Percentiles rank a stretch among this genome's conserved stretches.
Conservation (phyloP, 108 stramenopile species). For the Conticribra weissflogii region DNA sequence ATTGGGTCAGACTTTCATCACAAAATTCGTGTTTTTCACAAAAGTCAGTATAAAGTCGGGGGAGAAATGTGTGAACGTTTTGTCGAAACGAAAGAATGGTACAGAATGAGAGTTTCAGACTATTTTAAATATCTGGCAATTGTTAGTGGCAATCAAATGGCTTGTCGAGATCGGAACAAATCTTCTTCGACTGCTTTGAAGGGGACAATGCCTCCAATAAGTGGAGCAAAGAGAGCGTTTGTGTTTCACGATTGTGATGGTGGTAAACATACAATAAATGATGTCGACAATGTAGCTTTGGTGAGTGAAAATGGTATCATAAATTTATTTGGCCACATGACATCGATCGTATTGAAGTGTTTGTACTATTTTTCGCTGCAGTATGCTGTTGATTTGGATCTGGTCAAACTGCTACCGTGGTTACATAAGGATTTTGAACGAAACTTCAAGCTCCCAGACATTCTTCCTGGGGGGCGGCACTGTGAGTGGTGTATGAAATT, state of each 20-base stretch:
- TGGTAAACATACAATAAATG: constrained; percentile 40
- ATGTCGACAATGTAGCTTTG: constrained; percentile 51
- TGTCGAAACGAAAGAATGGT: constrained; percentile 41
- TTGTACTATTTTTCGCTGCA: constrained; percentile 3
- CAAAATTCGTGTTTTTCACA: too few species aligned
- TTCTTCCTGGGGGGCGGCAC: constrained; percentile 76
- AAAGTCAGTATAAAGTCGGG: constrained; percentile 52
- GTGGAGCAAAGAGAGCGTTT: constrained; percentile 23
- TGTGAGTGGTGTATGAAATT: too few species aligned
- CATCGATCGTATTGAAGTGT: not conserved
- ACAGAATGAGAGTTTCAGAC: constrained; percentile 63
- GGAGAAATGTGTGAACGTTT: constrained; percentile 5
- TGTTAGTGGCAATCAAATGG: too few species aligned
- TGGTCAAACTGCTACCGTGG: constrained; percentile 56
- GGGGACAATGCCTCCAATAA: too few species aligned
- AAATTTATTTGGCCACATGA: not conserved
- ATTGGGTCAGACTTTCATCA: constrained; percentile 58
- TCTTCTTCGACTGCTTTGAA: too few species aligned
- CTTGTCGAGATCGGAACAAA: too few species aligned
- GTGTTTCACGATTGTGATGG: constrained; percentile 44
- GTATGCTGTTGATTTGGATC: constrained; percentile 81
- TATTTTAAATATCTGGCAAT: constrained; percentile 56
- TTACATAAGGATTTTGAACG: constrained; percentile 48
- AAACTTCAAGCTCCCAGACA: constrained; percentile 60
- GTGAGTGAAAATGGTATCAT: constrained; percentile 17